phyloP scores from a whole-genome alignment of 164 flowering plant species.

The Magnolia changhungtana region DNA sequence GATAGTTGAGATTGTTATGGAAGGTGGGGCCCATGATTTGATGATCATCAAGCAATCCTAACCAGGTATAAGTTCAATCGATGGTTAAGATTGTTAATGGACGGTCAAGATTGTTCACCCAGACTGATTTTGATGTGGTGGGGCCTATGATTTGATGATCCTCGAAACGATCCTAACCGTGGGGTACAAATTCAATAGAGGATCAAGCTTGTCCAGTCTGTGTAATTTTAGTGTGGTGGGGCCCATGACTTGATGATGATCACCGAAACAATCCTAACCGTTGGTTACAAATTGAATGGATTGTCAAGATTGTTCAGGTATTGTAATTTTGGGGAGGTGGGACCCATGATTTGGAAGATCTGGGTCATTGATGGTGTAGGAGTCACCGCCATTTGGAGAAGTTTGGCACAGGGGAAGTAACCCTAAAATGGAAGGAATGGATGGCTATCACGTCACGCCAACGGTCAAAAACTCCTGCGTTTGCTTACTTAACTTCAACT shows the following conservation, averaged over 20 bases:
- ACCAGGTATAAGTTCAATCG: no score
- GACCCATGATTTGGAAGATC: neutral
- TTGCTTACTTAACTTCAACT: constrained; percentile 23
- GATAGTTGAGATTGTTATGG: no score
- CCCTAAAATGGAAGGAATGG: neutral
- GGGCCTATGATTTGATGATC: no score
- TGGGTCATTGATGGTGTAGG: neutral
- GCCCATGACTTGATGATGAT: neutral
- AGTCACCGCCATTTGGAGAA: neutral
- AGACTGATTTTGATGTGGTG: no score
- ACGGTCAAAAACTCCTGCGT: constrained; percentile 9
- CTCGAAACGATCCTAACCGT: no score
- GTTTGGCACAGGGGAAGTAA: neutral
- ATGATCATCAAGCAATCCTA: no score
- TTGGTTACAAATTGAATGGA: neutral
- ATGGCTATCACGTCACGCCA: constrained; percentile 34
- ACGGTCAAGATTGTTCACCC: no score
- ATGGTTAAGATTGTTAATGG: no score
- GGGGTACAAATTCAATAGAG: no score
- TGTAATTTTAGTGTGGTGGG: neutral
- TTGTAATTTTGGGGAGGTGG: no score
- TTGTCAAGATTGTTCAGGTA: neutral
- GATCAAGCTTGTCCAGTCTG: no score
- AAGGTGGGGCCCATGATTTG: no score
- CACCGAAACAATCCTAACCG: neutral